Percentiles rank a stretch among this genome's conserved stretches.
Conservation (phyloP, 2,329 filamentous ascomycete species). For the Arthroderma sp. region DNA sequence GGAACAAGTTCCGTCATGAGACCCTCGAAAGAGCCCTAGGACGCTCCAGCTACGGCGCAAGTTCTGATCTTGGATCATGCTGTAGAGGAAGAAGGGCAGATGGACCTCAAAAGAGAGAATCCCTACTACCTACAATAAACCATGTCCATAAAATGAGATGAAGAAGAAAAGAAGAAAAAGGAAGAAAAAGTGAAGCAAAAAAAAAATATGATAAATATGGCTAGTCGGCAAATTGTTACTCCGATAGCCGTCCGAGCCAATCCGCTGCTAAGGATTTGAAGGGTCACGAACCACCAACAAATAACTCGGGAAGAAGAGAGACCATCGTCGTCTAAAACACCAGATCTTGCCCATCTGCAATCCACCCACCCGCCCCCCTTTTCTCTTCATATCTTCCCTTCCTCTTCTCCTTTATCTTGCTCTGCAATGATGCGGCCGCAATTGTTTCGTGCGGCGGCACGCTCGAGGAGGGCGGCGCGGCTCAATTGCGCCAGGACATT, state of each 20-base stretch:
- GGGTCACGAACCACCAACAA: conserved; percentile 10
- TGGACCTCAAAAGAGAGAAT: conserved; percentile 12
- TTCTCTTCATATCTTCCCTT: conserved; percentile 10
- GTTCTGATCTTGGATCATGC: conserved; percentile 47
- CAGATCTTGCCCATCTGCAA: background rate
- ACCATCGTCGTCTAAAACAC: background rate
- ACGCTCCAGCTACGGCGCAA: conserved; percentile 53
- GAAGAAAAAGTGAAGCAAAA: conserved; percentile 10
- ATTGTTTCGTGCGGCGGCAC: conserved; percentile 48
- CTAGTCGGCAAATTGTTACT: conserved; percentile 17
- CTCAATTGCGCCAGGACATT: conserved; percentile 61
- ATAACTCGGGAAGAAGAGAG: conserved; percentile 1
- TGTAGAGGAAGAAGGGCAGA: conserved; percentile 47
- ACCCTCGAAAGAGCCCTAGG: conserved; percentile 33
- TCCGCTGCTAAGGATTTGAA: conserved; percentile 26
- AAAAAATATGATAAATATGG: conserved; percentile 2
- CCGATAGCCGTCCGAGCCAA: conserved; percentile 24
- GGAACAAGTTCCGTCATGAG: conserved; percentile 48
- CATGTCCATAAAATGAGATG: conserved; percentile 47
- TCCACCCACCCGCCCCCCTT: conserved; percentile 2
- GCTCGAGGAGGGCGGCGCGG: conserved; percentile 39
- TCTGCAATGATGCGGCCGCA: conserved; percentile 48
- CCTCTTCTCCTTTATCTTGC: conserved; percentile 10
- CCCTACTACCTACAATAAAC: conserved; percentile 53
- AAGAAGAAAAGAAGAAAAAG: conserved; percentile 22